Evolutionary conservation across 75 land plant species (phyloP).

Genomic region (Sequoiadendron giganteum): DNA sequence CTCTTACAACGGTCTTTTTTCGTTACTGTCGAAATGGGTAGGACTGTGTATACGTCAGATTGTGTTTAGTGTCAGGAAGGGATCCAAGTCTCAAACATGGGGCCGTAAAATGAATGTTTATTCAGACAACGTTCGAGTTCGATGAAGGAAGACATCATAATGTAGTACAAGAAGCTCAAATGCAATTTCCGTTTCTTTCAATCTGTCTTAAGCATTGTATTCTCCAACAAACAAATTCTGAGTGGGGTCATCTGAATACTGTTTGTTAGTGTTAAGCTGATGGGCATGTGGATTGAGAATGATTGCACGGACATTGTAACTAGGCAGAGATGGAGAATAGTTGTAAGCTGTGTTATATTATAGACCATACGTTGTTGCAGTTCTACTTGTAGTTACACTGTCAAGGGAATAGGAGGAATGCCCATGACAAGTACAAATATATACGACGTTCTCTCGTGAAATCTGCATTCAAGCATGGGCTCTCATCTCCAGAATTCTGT

Average conservation of each 20-base stretch:
- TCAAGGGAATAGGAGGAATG: neutral
- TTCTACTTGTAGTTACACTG: neutral
- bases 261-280: too few species aligned
- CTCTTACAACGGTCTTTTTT: neutral
- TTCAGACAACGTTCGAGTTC: neutral
- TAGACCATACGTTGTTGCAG: too few species aligned
- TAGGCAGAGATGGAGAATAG: neutral
- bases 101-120: neutral
- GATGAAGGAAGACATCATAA: neutral
- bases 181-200: too few species aligned
- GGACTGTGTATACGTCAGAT: neutral
- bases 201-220: too few species aligned
- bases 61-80: neutral
- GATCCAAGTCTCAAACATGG: neutral
- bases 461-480: neutral
- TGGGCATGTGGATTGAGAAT: neutral
- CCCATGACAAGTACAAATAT: neutral
- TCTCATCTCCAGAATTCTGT: too few species aligned
- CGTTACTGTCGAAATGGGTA: neutral
- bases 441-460: neutral
- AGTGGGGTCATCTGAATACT: too few species aligned
- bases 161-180: too few species aligned
- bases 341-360: neutral
- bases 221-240: too few species aligned
- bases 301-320: neutral